Conservation (phyloP, 2,329 filamentous ascomycete species). For the Colletotrichum higginsianum region DNA sequence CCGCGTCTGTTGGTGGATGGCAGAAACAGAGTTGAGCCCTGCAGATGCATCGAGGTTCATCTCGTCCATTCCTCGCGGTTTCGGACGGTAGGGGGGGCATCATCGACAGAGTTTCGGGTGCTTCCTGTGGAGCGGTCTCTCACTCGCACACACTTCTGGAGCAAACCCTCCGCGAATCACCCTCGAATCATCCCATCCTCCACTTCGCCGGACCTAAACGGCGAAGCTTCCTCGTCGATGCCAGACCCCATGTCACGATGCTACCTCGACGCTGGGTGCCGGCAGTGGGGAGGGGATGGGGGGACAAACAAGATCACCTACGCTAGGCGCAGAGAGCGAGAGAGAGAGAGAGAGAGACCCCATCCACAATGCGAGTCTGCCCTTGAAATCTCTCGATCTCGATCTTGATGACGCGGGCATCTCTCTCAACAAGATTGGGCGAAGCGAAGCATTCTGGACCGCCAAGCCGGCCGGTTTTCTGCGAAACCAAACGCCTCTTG, state of each 20-base stretch:
- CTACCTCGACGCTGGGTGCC: conserved; percentile 9
- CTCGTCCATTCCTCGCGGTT: conserved; percentile 9
- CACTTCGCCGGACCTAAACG: background rate
- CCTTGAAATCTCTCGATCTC: too few relatives aligned
- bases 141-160: conserved; percentile 18
- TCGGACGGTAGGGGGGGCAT: background rate
- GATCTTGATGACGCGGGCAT: conserved; percentile 32
- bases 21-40: background rate
- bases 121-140: conserved; percentile 16
- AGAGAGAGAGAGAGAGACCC: background rate
- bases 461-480: conserved; percentile 10
- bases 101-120: conserved; percentile 37
- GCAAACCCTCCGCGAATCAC: conserved; percentile 34
- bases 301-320: conserved; percentile 28
- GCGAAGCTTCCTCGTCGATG: background rate
- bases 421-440: conserved; percentile 4
- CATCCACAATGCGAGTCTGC: conserved; percentile 10
- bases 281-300: background rate
- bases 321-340: background rate
- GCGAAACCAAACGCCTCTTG: background rate
- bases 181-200: background rate
- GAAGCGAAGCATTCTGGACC: conserved; percentile 3
- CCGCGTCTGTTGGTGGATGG: background rate
- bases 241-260: conserved; percentile 12
- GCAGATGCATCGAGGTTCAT: background rate